Conservation (phyloP, 208 protist species). For the Trypanosoma vivax region DNA sequence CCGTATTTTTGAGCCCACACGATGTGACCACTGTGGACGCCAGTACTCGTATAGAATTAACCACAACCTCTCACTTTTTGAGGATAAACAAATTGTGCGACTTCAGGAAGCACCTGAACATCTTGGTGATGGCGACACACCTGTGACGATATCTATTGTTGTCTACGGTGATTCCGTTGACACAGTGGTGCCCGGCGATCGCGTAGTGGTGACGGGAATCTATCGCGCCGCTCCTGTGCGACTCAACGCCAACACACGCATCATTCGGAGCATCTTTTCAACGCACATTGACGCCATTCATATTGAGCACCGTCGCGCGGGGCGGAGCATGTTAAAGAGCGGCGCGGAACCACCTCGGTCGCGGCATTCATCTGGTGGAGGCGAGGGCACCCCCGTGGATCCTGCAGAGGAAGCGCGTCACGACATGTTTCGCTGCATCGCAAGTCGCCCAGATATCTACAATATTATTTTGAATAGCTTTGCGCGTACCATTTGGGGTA, state of each 20-base stretch:
- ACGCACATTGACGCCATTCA: slow-evolving; percentile 97
- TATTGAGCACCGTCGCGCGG: slow-evolving; percentile 84
- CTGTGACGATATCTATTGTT: slow-evolving; percentile 94
- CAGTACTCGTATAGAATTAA: slow-evolving; percentile 87
- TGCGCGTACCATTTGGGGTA: slow-evolving; percentile 96
- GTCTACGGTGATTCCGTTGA: slow-evolving; percentile 96
- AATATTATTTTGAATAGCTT: slow-evolving; percentile 92
- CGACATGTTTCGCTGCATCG: slow-evolving; percentile 71
- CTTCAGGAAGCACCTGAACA: slow-evolving; percentile 97
- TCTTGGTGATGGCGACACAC: slow-evolving; percentile 99
- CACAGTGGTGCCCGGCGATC: slow-evolving; percentile 94
- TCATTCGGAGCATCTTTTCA: slow-evolving; percentile 92
- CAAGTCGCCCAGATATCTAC: slow-evolving; percentile 92
- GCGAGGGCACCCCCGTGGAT: slow-evolving; percentile 7
- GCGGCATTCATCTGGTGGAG: not conserved
- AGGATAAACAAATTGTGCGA: slow-evolving; percentile 96
- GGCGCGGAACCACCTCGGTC: too few species aligned
- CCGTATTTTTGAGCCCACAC: slow-evolving; percentile 94
- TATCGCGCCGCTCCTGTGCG: slow-evolving; percentile 92
- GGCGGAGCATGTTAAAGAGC: slow-evolving; percentile 22
- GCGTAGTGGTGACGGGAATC: slow-evolving; percentile 97
- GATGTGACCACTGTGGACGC: slow-evolving; percentile 88
- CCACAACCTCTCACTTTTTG: slow-evolving; percentile 94
- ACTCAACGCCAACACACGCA: slow-evolving; percentile 91
- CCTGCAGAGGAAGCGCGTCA: slow-evolving; percentile 50